phyloP scores from a whole-genome alignment of 2,329 filamentous ascomycete genomes.

The Magnaporthiopsis rhizophila region DNA sequence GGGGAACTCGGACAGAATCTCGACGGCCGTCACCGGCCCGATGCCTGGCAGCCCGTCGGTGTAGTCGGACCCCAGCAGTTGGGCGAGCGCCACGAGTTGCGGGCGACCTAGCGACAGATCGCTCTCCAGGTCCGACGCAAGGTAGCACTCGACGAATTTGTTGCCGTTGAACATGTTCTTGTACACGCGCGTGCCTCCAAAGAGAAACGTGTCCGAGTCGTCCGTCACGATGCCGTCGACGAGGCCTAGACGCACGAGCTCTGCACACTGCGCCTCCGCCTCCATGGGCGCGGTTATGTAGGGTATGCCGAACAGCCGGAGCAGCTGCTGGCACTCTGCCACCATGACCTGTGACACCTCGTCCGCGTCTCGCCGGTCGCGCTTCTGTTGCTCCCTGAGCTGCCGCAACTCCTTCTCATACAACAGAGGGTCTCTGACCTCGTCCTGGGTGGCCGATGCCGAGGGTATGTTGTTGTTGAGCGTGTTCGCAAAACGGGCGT shows the following conservation, averaged over 20 bases:
- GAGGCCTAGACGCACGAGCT: slow-evolving; percentile 75
- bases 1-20: slow-evolving; percentile 87
- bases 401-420: slow-evolving; percentile 85
- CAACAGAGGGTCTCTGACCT: slow-evolving; percentile 28
- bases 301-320: slow-evolving; percentile 84
- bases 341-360: slow-evolving; percentile 97
- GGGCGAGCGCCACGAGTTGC: slow-evolving; percentile 82
- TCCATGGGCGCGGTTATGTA: slow-evolving; percentile 99
- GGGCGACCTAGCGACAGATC: slow-evolving; percentile 82
- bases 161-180: slow-evolving; percentile 99
- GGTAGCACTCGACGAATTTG: slow-evolving; percentile 96
- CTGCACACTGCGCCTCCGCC: slow-evolving; percentile 94
- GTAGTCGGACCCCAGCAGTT: slow-evolving; percentile 89
- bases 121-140: slow-evolving; percentile 73
- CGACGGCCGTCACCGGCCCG: slow-evolving; percentile 87
- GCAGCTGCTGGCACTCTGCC: slow-evolving; percentile 83
- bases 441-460: slow-evolving; percentile 56
- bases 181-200: slow-evolving; percentile 92
- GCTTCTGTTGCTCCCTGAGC: slow-evolving; percentile 88
- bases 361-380: slow-evolving; percentile 89
- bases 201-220: slow-evolving; percentile 93
- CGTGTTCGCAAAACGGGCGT: slow-evolving; percentile 83
- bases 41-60: slow-evolving; percentile 86
- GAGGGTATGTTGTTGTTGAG: slow-evolving; percentile 64
- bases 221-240: slow-evolving; percentile 98